Evolutionary conservation across 306 rosid genomes (phyloP).

Genomic region (Gastrolobium villosum): DNA sequence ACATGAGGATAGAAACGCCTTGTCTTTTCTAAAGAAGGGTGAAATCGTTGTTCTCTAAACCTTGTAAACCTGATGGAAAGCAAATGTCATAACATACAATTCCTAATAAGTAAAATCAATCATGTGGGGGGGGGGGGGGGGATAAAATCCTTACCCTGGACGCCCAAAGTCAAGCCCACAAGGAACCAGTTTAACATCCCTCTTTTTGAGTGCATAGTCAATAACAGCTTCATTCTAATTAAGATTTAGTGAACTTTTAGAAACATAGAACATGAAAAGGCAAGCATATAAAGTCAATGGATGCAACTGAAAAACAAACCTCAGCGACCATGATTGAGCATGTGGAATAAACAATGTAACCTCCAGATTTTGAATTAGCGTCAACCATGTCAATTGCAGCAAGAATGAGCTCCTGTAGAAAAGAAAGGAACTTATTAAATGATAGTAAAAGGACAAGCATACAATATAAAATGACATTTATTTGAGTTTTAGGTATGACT

Average conservation of each 20-base stretch:
- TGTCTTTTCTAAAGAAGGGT: constrained; percentile 91
- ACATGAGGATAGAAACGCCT: constrained; percentile 98
- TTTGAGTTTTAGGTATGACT: background rate
- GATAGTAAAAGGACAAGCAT: background rate
- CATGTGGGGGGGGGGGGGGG: background rate
- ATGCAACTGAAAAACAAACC: constrained; percentile 62
- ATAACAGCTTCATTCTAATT: constrained; percentile 92
- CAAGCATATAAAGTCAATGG: constrained; percentile 20
- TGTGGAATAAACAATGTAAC: constrained; percentile 92
- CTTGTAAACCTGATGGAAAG: constrained; percentile 67
- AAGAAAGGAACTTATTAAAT: background rate
- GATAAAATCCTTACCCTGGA: constrained; percentile 73
- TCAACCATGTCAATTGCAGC: constrained; percentile 99
- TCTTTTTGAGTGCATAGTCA: constrained; percentile 87
- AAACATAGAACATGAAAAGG: background rate
- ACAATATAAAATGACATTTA: background rate
- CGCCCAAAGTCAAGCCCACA: constrained; percentile 98
- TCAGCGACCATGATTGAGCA: constrained; percentile 98
- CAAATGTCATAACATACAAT: constrained; percentile 37
- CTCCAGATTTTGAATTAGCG: constrained; percentile 94
- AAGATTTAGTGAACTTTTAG: constrained; percentile 11
- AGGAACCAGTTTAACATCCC: constrained; percentile 91
- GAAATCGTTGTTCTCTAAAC: constrained; percentile 90
- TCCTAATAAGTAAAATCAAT: constrained; percentile 17
- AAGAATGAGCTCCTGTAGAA: constrained; percentile 77